Conservation (phyloP, 805 yeast genomes). For the Starmerella vaccinii region DNA sequence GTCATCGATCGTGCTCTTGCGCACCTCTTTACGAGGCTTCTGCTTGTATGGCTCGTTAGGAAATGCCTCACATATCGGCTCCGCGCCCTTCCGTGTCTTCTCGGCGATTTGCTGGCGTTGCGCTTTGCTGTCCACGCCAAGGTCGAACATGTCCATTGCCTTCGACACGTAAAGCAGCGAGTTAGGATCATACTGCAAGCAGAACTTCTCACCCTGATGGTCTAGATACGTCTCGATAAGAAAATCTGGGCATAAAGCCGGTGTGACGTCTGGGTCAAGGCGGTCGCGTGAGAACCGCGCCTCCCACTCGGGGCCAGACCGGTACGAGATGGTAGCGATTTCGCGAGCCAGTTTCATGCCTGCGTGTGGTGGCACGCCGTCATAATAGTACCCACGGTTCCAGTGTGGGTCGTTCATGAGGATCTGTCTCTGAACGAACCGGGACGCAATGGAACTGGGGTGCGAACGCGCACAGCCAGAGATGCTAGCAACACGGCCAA, state of each 20-base stretch:
- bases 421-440: slow-evolving; percentile 87
- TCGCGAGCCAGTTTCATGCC: slow-evolving; percentile 93
- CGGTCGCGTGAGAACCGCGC: slow-evolving; percentile 80
- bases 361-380: slow-evolving; percentile 71
- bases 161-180: slow-evolving; percentile 78
- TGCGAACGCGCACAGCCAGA: slow-evolving; percentile 91
- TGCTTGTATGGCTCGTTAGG: slow-evolving; percentile 47
- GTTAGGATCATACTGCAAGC: slow-evolving; percentile 82
- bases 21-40: slow-evolving; percentile 35
- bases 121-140: slow-evolving; percentile 36
- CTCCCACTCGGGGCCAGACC: slow-evolving; percentile 98
- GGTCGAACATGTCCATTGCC: slow-evolving; percentile 90
- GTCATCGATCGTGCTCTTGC: slow-evolving; percentile 39
- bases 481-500: slow-evolving; percentile 63
- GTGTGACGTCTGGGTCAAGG: slow-evolving; percentile 64
- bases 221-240: slow-evolving; percentile 85
- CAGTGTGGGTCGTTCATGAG: slow-evolving; percentile 91
- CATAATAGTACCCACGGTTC: slow-evolving; percentile 84
- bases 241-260: slow-evolving; percentile 89
- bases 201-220: slow-evolving; percentile 91
- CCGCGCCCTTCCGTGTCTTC: neutral
- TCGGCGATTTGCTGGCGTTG: slow-evolving; percentile 4
- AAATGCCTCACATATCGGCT: slow-evolving; percentile 27
- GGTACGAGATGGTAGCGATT: slow-evolving; percentile 84
- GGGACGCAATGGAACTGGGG: slow-evolving; percentile 86